Evolutionary conservation across 2,329 filamentous ascomycete species (phyloP).

Genomic region (Fusarium xyrophilum): DNA sequence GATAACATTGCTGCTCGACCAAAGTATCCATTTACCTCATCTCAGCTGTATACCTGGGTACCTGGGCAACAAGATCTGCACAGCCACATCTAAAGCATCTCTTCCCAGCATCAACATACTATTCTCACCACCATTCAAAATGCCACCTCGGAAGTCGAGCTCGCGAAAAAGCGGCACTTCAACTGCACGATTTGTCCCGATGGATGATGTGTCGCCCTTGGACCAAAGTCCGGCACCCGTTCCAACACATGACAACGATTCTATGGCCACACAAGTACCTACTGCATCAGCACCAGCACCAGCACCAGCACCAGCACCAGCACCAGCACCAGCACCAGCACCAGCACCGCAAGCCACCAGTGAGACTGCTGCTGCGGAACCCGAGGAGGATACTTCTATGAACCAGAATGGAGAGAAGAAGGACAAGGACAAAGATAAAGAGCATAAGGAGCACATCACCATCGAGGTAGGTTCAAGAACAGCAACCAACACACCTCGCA

Average conservation of each 20-base stretch:
- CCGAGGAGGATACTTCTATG: slow-evolving; percentile 30
- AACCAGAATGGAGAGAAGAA: slow-evolving; percentile 44
- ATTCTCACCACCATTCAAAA: slow-evolving; percentile 40
- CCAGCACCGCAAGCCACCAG: slow-evolving; percentile 11
- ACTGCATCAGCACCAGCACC: not conserved
- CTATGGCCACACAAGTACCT: slow-evolving; percentile 27
- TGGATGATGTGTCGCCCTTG: slow-evolving; percentile 49
- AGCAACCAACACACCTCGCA: not conserved
- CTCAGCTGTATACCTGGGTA: not conserved
- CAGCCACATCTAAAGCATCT: not conserved
- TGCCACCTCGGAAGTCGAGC: slow-evolving; percentile 66
- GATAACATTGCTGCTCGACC: not conserved
- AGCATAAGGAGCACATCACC: slow-evolving; percentile 48
- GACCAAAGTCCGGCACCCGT: slow-evolving; percentile 26
- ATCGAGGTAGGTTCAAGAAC: slow-evolving; percentile 59
- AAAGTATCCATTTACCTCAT: not conserved
- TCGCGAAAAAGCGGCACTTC: slow-evolving; percentile 56
- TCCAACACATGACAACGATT: slow-evolving; percentile 23
- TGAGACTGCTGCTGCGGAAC: not conserved
- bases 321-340: not conserved
- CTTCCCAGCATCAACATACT: not conserved
- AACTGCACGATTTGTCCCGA: slow-evolving; percentile 53
- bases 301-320: slow-evolving; percentile 2
- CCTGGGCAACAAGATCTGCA: not conserved
- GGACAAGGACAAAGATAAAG: slow-evolving; percentile 41